Conservation (phyloP, 805 yeast species). For the Yarrowia sp. region DNA sequence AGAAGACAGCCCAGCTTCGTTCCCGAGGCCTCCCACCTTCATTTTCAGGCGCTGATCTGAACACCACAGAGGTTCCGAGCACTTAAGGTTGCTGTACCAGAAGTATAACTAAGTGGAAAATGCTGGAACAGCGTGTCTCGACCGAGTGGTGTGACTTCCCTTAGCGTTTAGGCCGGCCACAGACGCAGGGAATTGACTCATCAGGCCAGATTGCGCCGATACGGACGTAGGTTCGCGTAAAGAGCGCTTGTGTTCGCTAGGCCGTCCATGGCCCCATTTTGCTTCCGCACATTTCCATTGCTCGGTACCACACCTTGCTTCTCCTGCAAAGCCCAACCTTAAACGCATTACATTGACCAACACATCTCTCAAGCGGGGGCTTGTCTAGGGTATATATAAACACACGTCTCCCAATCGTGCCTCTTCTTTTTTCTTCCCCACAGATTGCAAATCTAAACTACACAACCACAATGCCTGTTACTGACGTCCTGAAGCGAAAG, state of each 20-base stretch:
- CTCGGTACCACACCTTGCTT: conserved; percentile 22
- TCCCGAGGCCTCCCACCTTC: too few relatives aligned
- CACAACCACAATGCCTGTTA: conserved; percentile 32
- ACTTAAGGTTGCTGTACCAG: conserved; percentile 7
- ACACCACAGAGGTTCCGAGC: conserved; percentile 24
- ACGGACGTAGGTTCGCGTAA: too few relatives aligned
- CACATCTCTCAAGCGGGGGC: conserved; percentile 25
- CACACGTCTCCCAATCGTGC: conserved; percentile 19
- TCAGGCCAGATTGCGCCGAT: conserved; percentile 9
- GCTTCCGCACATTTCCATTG: conserved; percentile 25
- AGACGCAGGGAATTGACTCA: not conserved
- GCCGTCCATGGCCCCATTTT: not conserved
- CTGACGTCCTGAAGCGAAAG: conserved; percentile 79
- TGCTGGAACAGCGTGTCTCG: conserved; percentile 4
- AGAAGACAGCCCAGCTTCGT: too few relatives aligned
- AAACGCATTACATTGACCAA: conserved; percentile 20
- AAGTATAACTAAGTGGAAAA: not conserved
- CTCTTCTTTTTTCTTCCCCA: conserved; percentile 17
- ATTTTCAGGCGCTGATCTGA: not conserved
- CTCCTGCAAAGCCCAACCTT: conserved; percentile 23
- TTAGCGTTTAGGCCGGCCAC: not conserved
- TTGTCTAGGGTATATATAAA: conserved; percentile 23
- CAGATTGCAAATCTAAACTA: conserved; percentile 20
- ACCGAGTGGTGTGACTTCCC: not conserved
- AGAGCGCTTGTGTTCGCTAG: too few relatives aligned